phyloP scores from a whole-genome alignment of 2,329 filamentous ascomycete species.

The Colletotrichum tropicicola region DNA sequence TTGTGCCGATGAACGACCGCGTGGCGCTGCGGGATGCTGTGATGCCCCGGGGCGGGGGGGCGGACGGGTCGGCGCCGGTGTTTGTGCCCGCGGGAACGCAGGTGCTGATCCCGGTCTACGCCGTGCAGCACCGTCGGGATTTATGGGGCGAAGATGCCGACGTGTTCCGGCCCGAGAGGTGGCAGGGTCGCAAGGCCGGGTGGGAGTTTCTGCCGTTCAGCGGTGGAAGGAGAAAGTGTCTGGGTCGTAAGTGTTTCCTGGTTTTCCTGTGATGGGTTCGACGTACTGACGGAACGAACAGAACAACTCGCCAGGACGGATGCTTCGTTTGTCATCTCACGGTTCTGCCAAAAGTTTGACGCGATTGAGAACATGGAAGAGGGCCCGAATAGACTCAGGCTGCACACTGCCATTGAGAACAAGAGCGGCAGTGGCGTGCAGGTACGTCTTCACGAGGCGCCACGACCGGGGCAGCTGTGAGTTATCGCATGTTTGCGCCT shows the following conservation, averaged over 20 bases:
- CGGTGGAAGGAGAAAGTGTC: background rate
- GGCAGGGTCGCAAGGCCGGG: constrained; percentile 33
- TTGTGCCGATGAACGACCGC: constrained; percentile 52
- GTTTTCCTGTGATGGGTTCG: background rate
- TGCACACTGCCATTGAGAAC: background rate
- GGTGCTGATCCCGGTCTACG: constrained; percentile 45
- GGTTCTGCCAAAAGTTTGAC: background rate
- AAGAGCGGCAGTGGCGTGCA: background rate
- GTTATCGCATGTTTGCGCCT: too few species aligned
- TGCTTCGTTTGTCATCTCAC: background rate
- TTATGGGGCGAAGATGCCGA: constrained; percentile 44
- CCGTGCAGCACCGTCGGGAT: constrained; percentile 42
- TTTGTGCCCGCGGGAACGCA: constrained; percentile 46
- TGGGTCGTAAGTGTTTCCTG: constrained; percentile 25
- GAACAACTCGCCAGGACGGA: background rate
- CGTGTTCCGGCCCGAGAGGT: constrained; percentile 43
- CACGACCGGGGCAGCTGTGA: too few species aligned
- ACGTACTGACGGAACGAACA: background rate
- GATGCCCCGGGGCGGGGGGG: constrained; percentile 50
- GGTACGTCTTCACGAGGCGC: background rate
- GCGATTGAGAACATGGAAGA: background rate
- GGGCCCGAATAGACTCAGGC: background rate
- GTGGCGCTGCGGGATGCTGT: constrained; percentile 49
- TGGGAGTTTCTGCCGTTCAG: background rate
- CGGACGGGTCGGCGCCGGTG: constrained; percentile 45